Conservation (phyloP, 371 early-diverging fungal species). For the Mucor racemosus region DNA sequence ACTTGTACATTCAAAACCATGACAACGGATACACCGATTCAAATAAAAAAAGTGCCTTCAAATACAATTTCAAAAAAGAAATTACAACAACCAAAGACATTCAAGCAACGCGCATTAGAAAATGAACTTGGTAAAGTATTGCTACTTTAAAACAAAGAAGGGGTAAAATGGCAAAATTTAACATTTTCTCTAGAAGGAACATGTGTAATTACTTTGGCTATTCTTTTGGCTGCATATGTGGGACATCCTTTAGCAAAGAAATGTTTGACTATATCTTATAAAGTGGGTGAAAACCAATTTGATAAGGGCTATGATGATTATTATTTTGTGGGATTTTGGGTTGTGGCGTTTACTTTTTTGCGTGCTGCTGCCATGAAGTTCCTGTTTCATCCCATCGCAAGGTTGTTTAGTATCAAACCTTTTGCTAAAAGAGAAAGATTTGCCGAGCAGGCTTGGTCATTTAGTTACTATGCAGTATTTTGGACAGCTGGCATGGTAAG, state of each 20-base stretch:
- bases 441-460: slow-evolving; percentile 68
- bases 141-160: not conserved
- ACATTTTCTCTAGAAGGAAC: slow-evolving; percentile 14
- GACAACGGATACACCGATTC: slow-evolving; percentile 5
- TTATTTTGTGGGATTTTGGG: slow-evolving; percentile 68
- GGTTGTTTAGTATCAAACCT: slow-evolving; percentile 51
- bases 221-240: slow-evolving; percentile 3
- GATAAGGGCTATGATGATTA: slow-evolving; percentile 60
- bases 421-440: slow-evolving; percentile 64
- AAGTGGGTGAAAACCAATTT: slow-evolving; percentile 27
- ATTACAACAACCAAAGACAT: slow-evolving; percentile 15
- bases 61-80: not conserved
- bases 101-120: slow-evolving; percentile 21
- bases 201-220: not conserved
- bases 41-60: slow-evolving; percentile 5
- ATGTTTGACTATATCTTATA: slow-evolving; percentile 15
- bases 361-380: slow-evolving; percentile 66
- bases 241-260: slow-evolving; percentile 21
- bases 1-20: not conserved
- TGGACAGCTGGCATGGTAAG: slow-evolving; percentile 70
- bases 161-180: not conserved
- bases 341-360: slow-evolving; percentile 71
- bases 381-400: slow-evolving; percentile 63
- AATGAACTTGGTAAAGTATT: slow-evolving; percentile 21
- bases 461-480: slow-evolving; percentile 59